phyloP scores from a whole-genome alignment of 2,329 filamentous ascomycete species.

The Emydomyces testavorans region DNA sequence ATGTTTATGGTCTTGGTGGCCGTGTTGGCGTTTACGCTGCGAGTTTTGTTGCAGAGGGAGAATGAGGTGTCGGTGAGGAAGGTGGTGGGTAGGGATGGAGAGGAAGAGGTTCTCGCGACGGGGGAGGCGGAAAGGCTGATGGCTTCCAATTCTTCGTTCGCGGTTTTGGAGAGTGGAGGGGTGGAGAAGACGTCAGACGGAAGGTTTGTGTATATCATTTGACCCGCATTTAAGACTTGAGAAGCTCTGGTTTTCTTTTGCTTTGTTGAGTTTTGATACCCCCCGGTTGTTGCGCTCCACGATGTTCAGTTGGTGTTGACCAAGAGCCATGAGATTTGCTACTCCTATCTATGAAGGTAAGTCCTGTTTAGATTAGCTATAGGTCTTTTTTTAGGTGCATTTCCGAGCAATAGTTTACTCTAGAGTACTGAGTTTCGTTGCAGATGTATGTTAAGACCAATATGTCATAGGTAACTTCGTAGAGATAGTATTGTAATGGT shows the following conservation, averaged over 20 bases:
- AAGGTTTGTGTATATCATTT: conserved; percentile 17
- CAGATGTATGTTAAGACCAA: no score
- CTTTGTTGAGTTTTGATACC: neutral
- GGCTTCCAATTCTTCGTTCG: conserved; percentile 7
- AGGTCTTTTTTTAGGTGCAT: no score
- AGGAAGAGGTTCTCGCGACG: conserved; percentile 11
- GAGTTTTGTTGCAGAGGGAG: conserved; percentile 42
- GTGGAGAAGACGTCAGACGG: conserved; percentile 7
- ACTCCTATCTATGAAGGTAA: no score
- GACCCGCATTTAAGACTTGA: neutral
- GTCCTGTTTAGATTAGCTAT: no score
- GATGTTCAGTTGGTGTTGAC: neutral
- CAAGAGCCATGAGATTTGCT: no score
- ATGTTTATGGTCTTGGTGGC: conserved; percentile 53
- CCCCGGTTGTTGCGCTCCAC: neutral
- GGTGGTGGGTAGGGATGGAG: conserved; percentile 22
- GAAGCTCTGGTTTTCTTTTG: neutral
- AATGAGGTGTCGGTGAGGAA: conserved; percentile 37
- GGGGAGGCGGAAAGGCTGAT: conserved; percentile 14
- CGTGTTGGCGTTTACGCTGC: conserved; percentile 43
- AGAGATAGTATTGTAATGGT: no score
- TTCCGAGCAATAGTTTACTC: neutral
- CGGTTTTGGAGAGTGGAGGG: neutral
- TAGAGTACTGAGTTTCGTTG: neutral
- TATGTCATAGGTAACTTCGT: no score